phyloP scores from a whole-genome alignment of 2,329 filamentous ascomycete genomes.

The Colletotrichum spinosum region DNA sequence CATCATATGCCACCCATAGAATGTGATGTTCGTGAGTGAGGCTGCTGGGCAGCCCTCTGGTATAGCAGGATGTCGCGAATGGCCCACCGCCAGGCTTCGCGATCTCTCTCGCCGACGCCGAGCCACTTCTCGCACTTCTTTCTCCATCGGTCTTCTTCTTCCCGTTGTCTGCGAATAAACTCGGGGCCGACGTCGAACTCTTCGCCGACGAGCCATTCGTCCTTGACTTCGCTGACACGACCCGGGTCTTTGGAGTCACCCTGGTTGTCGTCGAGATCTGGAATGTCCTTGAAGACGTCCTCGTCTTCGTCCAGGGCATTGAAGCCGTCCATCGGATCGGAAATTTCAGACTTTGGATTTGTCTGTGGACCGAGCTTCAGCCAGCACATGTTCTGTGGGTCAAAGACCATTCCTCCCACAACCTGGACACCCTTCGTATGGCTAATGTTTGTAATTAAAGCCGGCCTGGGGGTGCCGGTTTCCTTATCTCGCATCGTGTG shows the following conservation, averaged over 20 bases:
- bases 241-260: constrained; percentile 61
- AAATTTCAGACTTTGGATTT: constrained; percentile 60
- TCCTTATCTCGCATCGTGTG: constrained; percentile 66
- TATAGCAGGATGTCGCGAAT: constrained; percentile 71
- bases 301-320: constrained; percentile 87
- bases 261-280: constrained; percentile 82
- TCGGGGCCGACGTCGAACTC: constrained; percentile 98
- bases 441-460: constrained; percentile 92
- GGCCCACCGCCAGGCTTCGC: constrained; percentile 81
- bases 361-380: constrained; percentile 75
- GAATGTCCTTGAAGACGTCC: constrained; percentile 94
- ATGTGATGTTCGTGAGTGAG: constrained; percentile 26
- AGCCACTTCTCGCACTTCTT: constrained; percentile 91
- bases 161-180: constrained; percentile 88
- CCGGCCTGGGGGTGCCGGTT: constrained; percentile 71
- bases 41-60: constrained; percentile 37
- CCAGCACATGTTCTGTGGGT: constrained; percentile 98
- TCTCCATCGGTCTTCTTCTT: constrained; percentile 92
- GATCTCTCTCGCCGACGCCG: constrained; percentile 65
- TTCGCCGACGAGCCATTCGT: constrained; percentile 90
- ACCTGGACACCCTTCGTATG: constrained; percentile 89
- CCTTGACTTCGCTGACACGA: constrained; percentile 71
- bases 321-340: constrained; percentile 72
- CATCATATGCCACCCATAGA: constrained; percentile 31
- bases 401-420: constrained; percentile 98